Percentiles rank a stretch among this genome's conserved stretches.
Conservation (phyloP, 2,329 filamentous ascomycete species). For the Sporothrix globosa region DNA sequence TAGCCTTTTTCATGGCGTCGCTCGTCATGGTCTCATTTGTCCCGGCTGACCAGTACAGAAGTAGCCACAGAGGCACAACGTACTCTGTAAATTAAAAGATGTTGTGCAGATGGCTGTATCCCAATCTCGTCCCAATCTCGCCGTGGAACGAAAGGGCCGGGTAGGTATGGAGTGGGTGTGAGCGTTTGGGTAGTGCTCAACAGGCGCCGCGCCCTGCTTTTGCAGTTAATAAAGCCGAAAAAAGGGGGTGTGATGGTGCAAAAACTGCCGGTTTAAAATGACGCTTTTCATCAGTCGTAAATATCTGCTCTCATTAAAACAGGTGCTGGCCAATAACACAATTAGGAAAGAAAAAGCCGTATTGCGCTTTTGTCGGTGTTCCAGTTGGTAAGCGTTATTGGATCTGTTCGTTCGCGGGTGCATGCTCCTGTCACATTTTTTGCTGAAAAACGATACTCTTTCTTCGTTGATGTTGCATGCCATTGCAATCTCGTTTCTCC, state of each 20-base stretch:
- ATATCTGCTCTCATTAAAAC: neutral
- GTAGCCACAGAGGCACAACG: neutral
- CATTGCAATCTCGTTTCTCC: neutral
- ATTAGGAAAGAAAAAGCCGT: constrained; percentile 18
- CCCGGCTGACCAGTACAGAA: constrained; percentile 9
- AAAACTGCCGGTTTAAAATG: constrained; percentile 17
- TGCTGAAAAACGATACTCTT: neutral
- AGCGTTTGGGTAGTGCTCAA: neutral
- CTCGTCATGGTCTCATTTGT: neutral
- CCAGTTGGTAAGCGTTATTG: neutral
- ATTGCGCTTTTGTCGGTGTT: neutral
- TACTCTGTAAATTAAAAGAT: neutral
- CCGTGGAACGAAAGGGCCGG: neutral
- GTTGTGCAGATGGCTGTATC: constrained; percentile 1
- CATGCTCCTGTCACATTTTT: neutral
- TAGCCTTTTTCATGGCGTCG: neutral
- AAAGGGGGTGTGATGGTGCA: neutral
- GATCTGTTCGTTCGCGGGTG: neutral
- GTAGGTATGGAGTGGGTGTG: neutral
- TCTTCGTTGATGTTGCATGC: neutral
- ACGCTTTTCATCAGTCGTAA: neutral
- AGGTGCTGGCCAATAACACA: neutral
- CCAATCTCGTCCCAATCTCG: neutral
- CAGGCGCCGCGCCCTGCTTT: neutral
- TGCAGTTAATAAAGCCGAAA: constrained; percentile 3